These are phyloP conservation scores for Thalassiosira tumida DNA, from an alignment of 352 stramenopile genomes.

Conservation along the genomic window DNA sequence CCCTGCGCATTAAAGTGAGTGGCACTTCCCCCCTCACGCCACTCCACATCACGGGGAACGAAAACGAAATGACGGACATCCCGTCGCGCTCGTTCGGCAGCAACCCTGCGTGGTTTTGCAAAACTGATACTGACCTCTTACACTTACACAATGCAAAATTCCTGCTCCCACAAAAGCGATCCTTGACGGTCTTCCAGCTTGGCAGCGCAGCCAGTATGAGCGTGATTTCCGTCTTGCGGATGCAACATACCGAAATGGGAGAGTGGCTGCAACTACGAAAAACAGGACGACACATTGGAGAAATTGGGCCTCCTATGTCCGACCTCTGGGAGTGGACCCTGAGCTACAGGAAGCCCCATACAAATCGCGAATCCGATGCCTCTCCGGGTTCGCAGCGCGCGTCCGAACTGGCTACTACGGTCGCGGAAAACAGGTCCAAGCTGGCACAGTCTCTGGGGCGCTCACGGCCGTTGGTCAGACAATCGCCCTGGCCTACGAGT, in stretches of 20 bases:
- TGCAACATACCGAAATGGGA: conserved; percentile 14
- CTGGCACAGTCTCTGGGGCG: neutral
- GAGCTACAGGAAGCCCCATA: neutral
- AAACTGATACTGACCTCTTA: conserved; percentile 27
- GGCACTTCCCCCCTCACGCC: neutral
- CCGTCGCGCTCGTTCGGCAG: conserved; percentile 34
- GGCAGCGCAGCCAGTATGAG: neutral
- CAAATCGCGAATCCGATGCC: neutral
- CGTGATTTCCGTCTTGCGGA: conserved; percentile 49
- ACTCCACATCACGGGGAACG: conserved; percentile 9
- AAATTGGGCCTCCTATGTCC: neutral
- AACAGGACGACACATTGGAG: conserved; percentile 6
- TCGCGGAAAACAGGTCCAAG: neutral
- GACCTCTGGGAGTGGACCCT: conserved; percentile 20
- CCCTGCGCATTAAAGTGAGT: conserved; percentile 1
- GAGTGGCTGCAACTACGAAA: conserved; percentile 46
- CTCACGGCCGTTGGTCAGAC: conserved; percentile 46
- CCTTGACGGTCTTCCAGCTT: conserved; percentile 12
- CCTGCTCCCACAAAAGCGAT: conserved; percentile 10
- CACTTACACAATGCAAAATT: conserved; percentile 29
- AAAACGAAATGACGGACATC: conserved; percentile 26
- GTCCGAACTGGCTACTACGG: neutral
- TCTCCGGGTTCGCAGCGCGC: neutral
- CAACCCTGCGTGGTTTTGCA: conserved; percentile 11
- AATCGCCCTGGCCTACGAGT: conserved; percentile 13